Evolutionary conservation across 495 filamentous ascomycete species (phyloP).

Genomic region (Neurospora discreta): DNA sequence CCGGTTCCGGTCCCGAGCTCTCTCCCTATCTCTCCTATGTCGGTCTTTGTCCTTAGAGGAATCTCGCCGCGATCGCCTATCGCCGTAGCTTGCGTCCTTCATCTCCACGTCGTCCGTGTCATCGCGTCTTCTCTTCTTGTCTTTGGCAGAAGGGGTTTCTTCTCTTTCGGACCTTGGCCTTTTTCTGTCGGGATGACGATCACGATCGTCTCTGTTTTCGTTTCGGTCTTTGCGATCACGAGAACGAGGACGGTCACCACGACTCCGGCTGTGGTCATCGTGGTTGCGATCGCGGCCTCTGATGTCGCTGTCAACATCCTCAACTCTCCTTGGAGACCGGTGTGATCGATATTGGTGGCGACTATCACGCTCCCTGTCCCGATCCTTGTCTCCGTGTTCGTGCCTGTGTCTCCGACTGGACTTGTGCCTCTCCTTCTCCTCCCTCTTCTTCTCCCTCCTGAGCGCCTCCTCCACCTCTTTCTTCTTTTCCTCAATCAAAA

Average conservation of each 20-base stretch:
- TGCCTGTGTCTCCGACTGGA: slow-evolving; percentile 35
- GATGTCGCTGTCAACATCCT: slow-evolving; percentile 1
- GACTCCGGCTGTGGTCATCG: not conserved
- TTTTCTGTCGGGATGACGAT: not conserved
- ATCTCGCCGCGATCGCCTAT: not conserved
- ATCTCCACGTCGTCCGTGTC: not conserved
- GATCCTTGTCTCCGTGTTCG: not conserved
- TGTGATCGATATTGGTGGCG: slow-evolving; percentile 18
- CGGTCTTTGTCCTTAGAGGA: not conserved
- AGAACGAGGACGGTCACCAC: not conserved
- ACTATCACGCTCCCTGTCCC: slow-evolving; percentile 5
- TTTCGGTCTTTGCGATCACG: not conserved
- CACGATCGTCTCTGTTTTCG: not conserved
- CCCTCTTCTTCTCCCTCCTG: slow-evolving; percentile 36
- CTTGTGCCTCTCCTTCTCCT: slow-evolving; percentile 12
- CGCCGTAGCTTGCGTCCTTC: not conserved
- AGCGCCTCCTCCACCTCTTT: slow-evolving; percentile 69
- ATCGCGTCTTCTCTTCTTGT: not conserved
- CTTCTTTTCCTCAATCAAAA: slow-evolving; percentile 77
- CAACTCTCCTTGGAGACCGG: slow-evolving; percentile 12
- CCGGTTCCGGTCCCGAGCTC: no score
- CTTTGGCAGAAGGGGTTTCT: not conserved
- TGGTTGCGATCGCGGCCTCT: not conserved
- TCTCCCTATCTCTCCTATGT: slow-evolving; percentile 6
- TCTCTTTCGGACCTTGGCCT: not conserved